These are phyloP conservation scores for Calonectria pseudoreteaudii DNA, from an alignment of 2,329 filamentous ascomycete species.

Conservation along the genomic window DNA sequence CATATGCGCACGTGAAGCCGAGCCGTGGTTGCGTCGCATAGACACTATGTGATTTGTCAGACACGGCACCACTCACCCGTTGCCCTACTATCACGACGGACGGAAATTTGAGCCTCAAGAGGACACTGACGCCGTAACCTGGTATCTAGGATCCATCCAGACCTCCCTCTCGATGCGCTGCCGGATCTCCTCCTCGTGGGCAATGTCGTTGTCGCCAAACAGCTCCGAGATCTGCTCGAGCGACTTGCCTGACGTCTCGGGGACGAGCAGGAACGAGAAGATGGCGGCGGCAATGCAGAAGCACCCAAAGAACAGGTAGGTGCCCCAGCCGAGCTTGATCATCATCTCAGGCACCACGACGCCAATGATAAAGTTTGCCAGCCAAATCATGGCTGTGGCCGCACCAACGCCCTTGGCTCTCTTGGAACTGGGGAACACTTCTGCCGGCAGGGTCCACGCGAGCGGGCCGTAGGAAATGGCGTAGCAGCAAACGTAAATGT, in stretches of 20 bases:
- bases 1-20: not conserved
- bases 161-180: conserved; percentile 21
- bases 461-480: conserved; percentile 48
- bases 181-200: conserved; percentile 27
- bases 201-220: conserved; percentile 27
- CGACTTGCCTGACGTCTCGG: conserved; percentile 33
- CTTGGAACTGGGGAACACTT: conserved; percentile 50
- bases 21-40: not conserved
- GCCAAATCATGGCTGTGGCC: conserved; percentile 49
- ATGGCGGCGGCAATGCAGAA: conserved; percentile 61
- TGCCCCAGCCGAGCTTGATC: conserved; percentile 59
- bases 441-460: conserved; percentile 50
- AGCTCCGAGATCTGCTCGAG: conserved; percentile 36
- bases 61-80: too few species aligned
- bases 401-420: conserved; percentile 52
- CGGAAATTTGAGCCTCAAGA: not conserved
- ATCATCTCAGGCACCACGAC: conserved; percentile 67
- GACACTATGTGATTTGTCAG: not conserved
- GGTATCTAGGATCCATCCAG: conserved; percentile 17
- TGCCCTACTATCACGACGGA: not conserved
- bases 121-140: not conserved
- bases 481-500: conserved; percentile 42
- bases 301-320: conserved; percentile 65
- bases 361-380: conserved; percentile 54
- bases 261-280: conserved; percentile 45